A percentile compares a stretch with the other conserved stretches of the same genome.
These are phyloP conservation scores for Chrysoporthe austroafricana DNA, from an alignment of 2,329 filamentous ascomycete genomes.

Conservation along the genomic window DNA sequence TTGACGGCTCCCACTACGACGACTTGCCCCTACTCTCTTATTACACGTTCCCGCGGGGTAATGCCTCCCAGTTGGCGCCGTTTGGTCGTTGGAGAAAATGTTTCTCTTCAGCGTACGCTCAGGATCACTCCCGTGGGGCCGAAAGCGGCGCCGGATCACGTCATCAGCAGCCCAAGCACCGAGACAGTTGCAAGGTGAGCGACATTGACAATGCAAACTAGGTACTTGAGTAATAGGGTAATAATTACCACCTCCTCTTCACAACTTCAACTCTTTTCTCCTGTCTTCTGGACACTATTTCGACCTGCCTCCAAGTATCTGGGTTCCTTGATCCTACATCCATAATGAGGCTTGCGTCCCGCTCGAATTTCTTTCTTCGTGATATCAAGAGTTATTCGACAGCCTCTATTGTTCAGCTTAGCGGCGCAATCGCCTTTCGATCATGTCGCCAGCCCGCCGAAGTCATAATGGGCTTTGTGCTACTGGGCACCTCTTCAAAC, in stretches of 20 bases:
- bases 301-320: not conserved
- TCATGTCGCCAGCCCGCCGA: not conserved
- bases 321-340: not conserved
- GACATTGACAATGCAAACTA: not conserved
- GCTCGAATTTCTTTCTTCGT: not conserved
- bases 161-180: slow-evolving; percentile 1
- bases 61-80: not conserved
- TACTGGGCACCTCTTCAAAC: not conserved
- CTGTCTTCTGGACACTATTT: too few relatives aligned
- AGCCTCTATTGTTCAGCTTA: not conserved
- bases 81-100: not conserved
- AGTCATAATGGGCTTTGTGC: slow-evolving; percentile 4
- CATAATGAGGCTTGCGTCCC: not conserved
- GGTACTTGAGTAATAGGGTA: not conserved
- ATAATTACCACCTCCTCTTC: not conserved
- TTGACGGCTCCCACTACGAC: slow-evolving; percentile 28
- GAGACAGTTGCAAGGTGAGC: not conserved
- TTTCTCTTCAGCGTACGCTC: not conserved
- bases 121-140: slow-evolving; percentile 7
- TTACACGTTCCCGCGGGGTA: not conserved
- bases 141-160: slow-evolving; percentile 19
- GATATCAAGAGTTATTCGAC: too few relatives aligned
- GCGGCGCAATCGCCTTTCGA: not conserved
- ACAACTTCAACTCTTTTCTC: not conserved
- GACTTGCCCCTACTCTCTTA: not conserved